Evolutionary conservation across 441 rosid genomes (phyloP).

Genomic region (Syzygium syzygioides): DNA sequence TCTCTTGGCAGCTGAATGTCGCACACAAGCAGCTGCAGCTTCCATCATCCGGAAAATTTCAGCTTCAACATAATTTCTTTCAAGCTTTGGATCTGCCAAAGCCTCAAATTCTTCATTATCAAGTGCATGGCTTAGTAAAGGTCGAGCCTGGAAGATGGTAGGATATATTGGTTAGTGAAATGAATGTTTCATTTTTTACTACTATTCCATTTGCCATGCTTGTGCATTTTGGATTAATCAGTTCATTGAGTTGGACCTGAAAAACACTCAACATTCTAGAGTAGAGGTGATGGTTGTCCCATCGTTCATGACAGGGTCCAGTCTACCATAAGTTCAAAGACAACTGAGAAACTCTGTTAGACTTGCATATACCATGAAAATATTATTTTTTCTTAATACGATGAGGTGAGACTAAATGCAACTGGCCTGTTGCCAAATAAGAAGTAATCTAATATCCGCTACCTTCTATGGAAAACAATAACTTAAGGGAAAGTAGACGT

Average conservation of each 20-base stretch:
- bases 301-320: not conserved
- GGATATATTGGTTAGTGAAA: not conserved
- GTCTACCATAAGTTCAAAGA: not conserved
- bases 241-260: not conserved
- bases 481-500: not conserved
- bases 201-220: not conserved
- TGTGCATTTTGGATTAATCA: not conserved
- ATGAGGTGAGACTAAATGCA: not conserved
- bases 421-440: not conserved
- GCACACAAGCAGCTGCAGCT: slow-evolving; percentile 14
- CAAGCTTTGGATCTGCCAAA: slow-evolving; percentile 10
- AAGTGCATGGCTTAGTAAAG: slow-evolving; percentile 10
- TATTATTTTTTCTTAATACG: not conserved
- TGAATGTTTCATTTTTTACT: not conserved
- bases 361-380: not conserved
- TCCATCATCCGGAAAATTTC: slow-evolving; percentile 14
- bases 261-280: not conserved
- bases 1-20: slow-evolving; percentile 15
- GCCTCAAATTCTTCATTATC: slow-evolving; percentile 7
- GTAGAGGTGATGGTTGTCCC: not conserved
- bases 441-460: not conserved
- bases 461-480: not conserved
- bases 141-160: slow-evolving; percentile 9
- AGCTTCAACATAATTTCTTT: slow-evolving; percentile 3
- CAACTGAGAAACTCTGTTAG: not conserved